Conservation (phyloP, 2,329 filamentous ascomycete species). For the Aurifilum marmelostoma region DNA sequence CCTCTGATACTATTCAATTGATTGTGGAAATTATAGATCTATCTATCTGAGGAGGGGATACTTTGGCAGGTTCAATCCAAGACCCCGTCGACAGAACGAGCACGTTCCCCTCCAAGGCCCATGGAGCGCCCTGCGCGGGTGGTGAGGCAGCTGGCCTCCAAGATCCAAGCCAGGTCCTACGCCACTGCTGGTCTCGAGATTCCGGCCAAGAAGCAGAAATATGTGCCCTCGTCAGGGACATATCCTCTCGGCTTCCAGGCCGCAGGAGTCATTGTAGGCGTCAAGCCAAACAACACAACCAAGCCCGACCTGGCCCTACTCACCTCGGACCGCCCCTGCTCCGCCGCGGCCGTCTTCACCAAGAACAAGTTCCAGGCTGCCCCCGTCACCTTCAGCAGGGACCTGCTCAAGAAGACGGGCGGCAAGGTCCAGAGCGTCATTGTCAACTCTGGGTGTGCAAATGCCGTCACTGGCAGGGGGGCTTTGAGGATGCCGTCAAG, state of each 20-base stretch:
- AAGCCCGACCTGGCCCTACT: slow-evolving; percentile 91
- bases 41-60: neutral
- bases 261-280: slow-evolving; percentile 86
- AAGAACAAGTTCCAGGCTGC: slow-evolving; percentile 98
- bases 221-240: slow-evolving; percentile 80
- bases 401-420: slow-evolving; percentile 67
- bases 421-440: slow-evolving; percentile 82
- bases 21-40: neutral
- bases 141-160: slow-evolving; percentile 30
- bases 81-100: slow-evolving; percentile 4
- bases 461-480: slow-evolving; percentile 91
- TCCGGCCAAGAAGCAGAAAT: slow-evolving; percentile 84
- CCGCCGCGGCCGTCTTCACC: slow-evolving; percentile 91
- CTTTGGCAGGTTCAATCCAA: neutral
- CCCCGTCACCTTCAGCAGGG: slow-evolving; percentile 82
- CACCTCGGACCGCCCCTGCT: slow-evolving; percentile 82
- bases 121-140: slow-evolving; percentile 29
- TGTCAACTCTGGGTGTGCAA: slow-evolving; percentile 95
- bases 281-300: slow-evolving; percentile 89
- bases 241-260: slow-evolving; percentile 91
- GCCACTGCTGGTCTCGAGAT: slow-evolving; percentile 43
- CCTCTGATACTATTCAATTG: neutral
- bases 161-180: slow-evolving; percentile 35
- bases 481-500: slow-evolving; percentile 80
- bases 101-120: neutral